These are phyloP conservation scores for Anthracocystis setariae DNA, from an alignment of 1,284 basidiomycete species.

Conservation along the genomic window DNA sequence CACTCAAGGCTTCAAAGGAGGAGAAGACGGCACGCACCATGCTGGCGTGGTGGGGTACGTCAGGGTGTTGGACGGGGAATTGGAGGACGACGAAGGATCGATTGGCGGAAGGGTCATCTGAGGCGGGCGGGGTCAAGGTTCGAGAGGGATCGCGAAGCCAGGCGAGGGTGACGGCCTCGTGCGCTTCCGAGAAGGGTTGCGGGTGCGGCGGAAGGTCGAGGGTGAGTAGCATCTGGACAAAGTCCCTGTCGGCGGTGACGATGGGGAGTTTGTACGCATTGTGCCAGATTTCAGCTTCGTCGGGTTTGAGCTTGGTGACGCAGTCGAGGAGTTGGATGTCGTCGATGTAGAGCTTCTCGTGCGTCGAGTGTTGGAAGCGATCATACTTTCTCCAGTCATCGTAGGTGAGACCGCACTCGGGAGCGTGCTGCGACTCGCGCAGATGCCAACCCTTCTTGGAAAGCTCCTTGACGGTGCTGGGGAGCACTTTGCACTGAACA, in stretches of 20 bases:
- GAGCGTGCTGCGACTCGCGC: slow-evolving; percentile 41
- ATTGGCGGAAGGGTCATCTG: slow-evolving; percentile 8
- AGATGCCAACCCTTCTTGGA: slow-evolving; percentile 57
- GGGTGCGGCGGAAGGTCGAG: slow-evolving; percentile 55
- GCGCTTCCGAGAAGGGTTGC: slow-evolving; percentile 52
- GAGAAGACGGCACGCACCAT: slow-evolving; percentile 59
- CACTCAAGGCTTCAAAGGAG: slow-evolving; percentile 57
- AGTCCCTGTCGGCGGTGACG: slow-evolving; percentile 59
- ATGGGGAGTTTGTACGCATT: slow-evolving; percentile 57
- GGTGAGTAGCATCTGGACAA: slow-evolving; percentile 59
- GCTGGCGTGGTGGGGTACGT: slow-evolving; percentile 20
- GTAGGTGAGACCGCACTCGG: slow-evolving; percentile 39
- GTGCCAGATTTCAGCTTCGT: slow-evolving; percentile 53
- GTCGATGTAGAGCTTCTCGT: slow-evolving; percentile 56
- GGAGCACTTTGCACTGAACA: slow-evolving; percentile 36
- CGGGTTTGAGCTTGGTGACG: slow-evolving; percentile 40
- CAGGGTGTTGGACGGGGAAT: slow-evolving; percentile 47
- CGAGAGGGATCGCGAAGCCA: slow-evolving; percentile 24
- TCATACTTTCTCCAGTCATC: slow-evolving; percentile 53
- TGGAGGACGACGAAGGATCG: slow-evolving; percentile 59
- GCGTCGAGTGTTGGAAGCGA: slow-evolving; percentile 44
- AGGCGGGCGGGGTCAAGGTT: slow-evolving; percentile 17
- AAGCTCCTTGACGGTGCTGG: slow-evolving; percentile 22
- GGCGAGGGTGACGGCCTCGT: slow-evolving; percentile 36
- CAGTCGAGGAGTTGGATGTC: slow-evolving; percentile 40